Base-by-base conservation (phyloP, 2,329 filamentous ascomycete species). In the Colletotrichum nymphaeae region DNA sequence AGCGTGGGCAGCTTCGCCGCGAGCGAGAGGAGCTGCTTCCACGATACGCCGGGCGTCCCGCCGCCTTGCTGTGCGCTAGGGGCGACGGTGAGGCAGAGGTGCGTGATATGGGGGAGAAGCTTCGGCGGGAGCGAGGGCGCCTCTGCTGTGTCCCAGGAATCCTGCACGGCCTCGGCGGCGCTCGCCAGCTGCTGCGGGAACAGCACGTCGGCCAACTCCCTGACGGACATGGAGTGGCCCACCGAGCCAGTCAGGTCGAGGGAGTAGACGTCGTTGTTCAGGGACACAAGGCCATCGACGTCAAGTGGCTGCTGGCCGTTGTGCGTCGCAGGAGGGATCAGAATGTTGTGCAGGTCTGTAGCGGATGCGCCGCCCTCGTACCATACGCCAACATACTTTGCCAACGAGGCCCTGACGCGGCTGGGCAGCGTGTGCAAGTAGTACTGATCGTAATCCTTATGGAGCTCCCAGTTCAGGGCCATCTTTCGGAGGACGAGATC, bases 21-120 rank as follows among this genome's bases (percentile, higher is more conserved):
- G n/a, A 92, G 79, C 2, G 84, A 76, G 28, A 92, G 82, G 5
- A 92, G 85, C 46, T 90, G 88, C 60, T 86, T 88, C 91, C 90
- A 92, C 1, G 89, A 91, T 19, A 85, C 84, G 6, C 79, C 78
- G 6, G 69, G 69, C 16, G 74, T 55, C 42, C 81, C 80, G 49
- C 77, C 77, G n/a, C 28, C 52, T 30, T 26, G 46, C 35, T 35
- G 24, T 72, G 53, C 19, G 69, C 67, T 22, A 1, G 86, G 85
- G 63, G 83, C 77, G 60, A 89, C 76, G 4, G 90, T 89, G 2
- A 92, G 86, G 1, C 90, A 92, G 9, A 92, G 83, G 75, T 91
- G 89, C 0, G 90, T 91, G 14, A 92, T 83, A 72, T 88, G 88
- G 11, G 90, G 89, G 53, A 92, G 80, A 22, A 91, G 79, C 52